Base-by-base conservation (phyloP, 441 rosid species). In the Pelargonium myrrhifolium region DNA sequence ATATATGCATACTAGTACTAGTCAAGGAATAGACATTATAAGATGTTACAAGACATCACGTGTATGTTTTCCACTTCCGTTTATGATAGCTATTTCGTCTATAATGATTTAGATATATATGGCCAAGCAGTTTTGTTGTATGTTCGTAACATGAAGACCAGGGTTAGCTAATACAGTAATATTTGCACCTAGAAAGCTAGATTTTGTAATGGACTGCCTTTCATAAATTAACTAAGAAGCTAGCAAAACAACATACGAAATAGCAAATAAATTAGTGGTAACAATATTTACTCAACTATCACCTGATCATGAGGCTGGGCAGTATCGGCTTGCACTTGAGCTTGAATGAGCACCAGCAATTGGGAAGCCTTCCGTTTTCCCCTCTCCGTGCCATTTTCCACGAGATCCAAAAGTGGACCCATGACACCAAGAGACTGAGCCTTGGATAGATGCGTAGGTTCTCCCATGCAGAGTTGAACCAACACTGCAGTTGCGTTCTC, bases 401-500 rank as follows among this genome's bases (percentile, higher is more conserved):
- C 47, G 11, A 42, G 47, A 8, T 42, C 47, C 47, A 42, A 6
- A 42, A 42, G 47, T 42, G 47, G 47, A 8, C 47, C 47, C 3
- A 6, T 9, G 12, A 42, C 47, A 11, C 47, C 47, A 2, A 42
- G 47, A 42, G 47, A 42, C 47, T 11, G 47, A 42, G 47, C 47
- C 6, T 42, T 42, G 47, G 11, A 42, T 11, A 42, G 47, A 42
- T 42, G 47, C 47, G 37, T 9, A 9, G 12, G 47, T 8, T 11
- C 47, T 8, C 47, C 47, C 47, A 42, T 42, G 12, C 47, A 42
- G 47, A 42, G 47, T 42, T 42, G 47, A 8, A 42, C 93, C 85
- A 93, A 71, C 56, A 93, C 89, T 3, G 97, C 98, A 39, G 97
- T 97, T n/a, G 93, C 47, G 12, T 42, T 42, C 47, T 42, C 47